These are phyloP conservation scores for Pichia phayaonensis DNA, from an alignment of 805 yeast species.

Conservation along the genomic window DNA sequence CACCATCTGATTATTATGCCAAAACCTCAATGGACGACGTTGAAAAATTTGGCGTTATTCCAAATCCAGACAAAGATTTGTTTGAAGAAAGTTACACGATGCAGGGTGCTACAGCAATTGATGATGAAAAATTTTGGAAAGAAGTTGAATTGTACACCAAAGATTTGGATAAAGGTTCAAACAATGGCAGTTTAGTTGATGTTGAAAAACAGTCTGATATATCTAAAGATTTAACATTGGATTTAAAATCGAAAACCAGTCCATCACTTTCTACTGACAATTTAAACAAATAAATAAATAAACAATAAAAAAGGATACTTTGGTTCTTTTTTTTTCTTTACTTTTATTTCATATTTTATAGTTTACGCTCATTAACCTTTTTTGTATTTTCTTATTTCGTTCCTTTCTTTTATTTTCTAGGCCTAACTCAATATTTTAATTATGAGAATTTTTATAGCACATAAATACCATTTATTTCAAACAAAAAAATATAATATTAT, in stretches of 20 bases:
- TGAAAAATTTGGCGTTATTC: not conserved
- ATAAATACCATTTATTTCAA: not conserved
- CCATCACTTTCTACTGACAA: not conserved
- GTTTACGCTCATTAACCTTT: not conserved
- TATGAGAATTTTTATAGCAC: not conserved
- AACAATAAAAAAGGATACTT: not conserved
- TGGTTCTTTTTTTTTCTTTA: not conserved
- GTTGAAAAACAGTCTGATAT: not conserved
- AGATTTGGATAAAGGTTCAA: slow-evolving; percentile 19
- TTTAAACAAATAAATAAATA: not conserved
- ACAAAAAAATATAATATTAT: not conserved
- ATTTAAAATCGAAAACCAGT: not conserved
- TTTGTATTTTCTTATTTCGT: not conserved
- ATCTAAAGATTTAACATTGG: not conserved
- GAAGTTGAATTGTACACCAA: slow-evolving; percentile 26
- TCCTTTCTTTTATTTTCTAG: not conserved
- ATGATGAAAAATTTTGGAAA: slow-evolving; percentile 23
- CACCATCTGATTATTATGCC: slow-evolving; percentile 6
- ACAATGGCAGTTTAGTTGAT: not conserved
- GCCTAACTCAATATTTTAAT: not conserved
- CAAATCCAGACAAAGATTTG: not conserved
- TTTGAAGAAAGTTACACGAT: slow-evolving; percentile 3
- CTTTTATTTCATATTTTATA: not conserved
- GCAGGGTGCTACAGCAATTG: slow-evolving; percentile 10
- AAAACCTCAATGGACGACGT: slow-evolving; percentile 2